Evolutionary conservation across 495 filamentous ascomycete species (phyloP).

Genomic region (Rhizodiscina lignyota): DNA sequence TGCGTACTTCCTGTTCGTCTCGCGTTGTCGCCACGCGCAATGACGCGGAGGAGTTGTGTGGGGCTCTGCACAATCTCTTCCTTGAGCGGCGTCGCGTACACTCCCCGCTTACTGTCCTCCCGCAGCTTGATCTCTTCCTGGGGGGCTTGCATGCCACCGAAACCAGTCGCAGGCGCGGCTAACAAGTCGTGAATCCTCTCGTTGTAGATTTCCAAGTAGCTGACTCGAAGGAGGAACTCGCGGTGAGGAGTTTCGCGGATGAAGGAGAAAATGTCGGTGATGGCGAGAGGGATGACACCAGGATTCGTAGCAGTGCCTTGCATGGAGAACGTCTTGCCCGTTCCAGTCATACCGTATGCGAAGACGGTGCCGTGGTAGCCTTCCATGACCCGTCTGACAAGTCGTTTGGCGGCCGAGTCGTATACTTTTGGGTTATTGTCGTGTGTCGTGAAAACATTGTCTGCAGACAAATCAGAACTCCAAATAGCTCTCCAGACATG

Average conservation of each 20-base stretch:
- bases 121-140: conserved; percentile 91
- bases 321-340: conserved; percentile 98
- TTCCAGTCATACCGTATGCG: conserved; percentile 98
- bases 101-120: conserved; percentile 88
- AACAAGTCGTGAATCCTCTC: conserved; percentile 93
- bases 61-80: conserved; percentile 98
- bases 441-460: conserved; percentile 87
- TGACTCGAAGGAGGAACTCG: conserved; percentile 90
- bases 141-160: conserved; percentile 19
- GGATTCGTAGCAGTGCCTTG: conserved; percentile 94
- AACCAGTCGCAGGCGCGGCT: conserved; percentile 41
- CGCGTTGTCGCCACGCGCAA: conserved; percentile 84
- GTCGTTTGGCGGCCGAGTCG: conserved; percentile 78
- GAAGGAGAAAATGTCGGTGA: conserved; percentile 97
- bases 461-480: conserved; percentile 26
- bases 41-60: conserved; percentile 85
- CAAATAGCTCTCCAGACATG: background rate
- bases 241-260: conserved; percentile 91
- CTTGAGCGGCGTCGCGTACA: conserved; percentile 90
- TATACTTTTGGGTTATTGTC: conserved; percentile 92
- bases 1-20: conserved; percentile 83
- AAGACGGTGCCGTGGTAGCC: conserved; percentile 98
- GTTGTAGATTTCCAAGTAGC: conserved; percentile 98
- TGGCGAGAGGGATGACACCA: conserved; percentile 90
- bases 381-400: conserved; percentile 95